Evolutionary conservation across 768 basidiomycete genomes (phyloP).

Genomic region (Boletus vermiculosoides): DNA sequence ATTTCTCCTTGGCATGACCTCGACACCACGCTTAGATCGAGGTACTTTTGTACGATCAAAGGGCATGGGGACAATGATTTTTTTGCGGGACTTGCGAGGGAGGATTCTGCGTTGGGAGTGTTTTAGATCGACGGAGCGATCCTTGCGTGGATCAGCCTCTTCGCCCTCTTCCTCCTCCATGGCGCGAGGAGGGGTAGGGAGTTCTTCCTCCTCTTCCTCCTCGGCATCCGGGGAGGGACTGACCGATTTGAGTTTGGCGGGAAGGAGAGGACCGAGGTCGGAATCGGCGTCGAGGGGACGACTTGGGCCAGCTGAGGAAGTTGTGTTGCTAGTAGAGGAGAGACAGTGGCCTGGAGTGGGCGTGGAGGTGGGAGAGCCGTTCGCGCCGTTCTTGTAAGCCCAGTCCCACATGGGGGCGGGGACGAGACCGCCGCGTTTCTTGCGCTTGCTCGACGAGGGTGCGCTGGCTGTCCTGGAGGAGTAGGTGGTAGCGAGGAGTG

Average conservation of each 20-base stretch:
- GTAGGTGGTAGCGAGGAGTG: conserved; percentile 1
- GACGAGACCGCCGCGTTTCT: conserved; percentile 65
- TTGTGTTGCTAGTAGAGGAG: background rate
- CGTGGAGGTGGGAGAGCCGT: conserved; percentile 17
- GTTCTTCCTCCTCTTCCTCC: conserved; percentile 43
- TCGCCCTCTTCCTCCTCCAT: conserved; percentile 66
- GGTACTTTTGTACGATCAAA: conserved; percentile 19
- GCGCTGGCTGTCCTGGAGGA: conserved; percentile 1
- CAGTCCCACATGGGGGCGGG: conserved; percentile 87
- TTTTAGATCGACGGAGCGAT: conserved; percentile 14
- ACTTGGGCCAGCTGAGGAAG: conserved; percentile 6
- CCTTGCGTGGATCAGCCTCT: conserved; percentile 27
- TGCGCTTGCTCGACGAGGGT: conserved; percentile 33
- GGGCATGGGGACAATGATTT: conserved; percentile 13
- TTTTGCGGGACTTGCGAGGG: conserved; percentile 4
- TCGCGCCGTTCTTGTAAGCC: conserved; percentile 53
- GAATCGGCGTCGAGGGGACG: conserved; percentile 5
- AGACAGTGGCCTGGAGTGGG: conserved; percentile 4
- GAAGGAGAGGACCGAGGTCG: background rate
- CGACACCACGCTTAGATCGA: conserved; percentile 19
- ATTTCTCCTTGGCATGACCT: background rate
- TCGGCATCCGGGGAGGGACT: conserved; percentile 32
- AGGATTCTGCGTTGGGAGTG: background rate
- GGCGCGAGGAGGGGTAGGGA: conserved; percentile 45
- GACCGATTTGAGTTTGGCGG: background rate